phyloP scores from a whole-genome alignment of 192 early-diverging fungal species.

The Physocladia obscura region DNA sequence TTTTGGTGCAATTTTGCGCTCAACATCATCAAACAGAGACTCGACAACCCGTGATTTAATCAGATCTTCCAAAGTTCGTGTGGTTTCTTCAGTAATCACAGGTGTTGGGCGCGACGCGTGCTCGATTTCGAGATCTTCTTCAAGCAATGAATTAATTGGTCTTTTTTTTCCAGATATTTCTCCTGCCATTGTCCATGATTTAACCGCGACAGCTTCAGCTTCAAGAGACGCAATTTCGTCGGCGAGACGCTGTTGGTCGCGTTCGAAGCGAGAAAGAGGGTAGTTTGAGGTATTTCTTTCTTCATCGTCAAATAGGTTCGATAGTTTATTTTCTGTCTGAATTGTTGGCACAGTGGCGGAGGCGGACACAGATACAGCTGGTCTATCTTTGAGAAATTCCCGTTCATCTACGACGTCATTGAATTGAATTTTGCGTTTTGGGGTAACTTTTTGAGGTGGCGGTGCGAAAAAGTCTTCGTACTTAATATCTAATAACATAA shows the following conservation, averaged over 20 bases:
- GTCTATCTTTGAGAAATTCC: constrained; percentile 19
- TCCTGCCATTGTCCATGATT: constrained; percentile 89
- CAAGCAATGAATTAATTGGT: constrained; percentile 89
- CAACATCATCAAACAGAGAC: constrained; percentile 89
- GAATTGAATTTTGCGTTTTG: constrained; percentile 25
- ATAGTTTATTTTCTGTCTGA: constrained; percentile 54
- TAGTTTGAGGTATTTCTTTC: constrained; percentile 33
- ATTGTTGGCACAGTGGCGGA: constrained; percentile 43
- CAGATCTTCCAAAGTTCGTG: constrained; percentile 83
- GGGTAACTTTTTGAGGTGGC: constrained; percentile 41
- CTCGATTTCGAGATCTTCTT: constrained; percentile 91
- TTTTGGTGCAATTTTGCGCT: constrained; percentile 67
- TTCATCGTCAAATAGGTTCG: constrained; percentile 56
- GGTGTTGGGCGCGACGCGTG: constrained; percentile 89
- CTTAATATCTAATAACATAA: constrained; percentile 60
- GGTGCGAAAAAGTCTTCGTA: constrained; percentile 86
- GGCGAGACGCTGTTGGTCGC: constrained; percentile 67
- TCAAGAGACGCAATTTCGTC: constrained; percentile 82
- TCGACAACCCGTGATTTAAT: constrained; percentile 92
- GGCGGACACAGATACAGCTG: constrained; percentile 13
- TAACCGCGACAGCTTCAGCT: constrained; percentile 74
- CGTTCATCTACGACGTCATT: constrained; percentile 26
- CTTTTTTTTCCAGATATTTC: constrained; percentile 79
- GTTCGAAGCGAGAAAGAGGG: constrained; percentile 74
- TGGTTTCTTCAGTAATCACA: constrained; percentile 88